Conservation (phyloP, 805 yeast genomes). For the Novakomyces olei region DNA sequence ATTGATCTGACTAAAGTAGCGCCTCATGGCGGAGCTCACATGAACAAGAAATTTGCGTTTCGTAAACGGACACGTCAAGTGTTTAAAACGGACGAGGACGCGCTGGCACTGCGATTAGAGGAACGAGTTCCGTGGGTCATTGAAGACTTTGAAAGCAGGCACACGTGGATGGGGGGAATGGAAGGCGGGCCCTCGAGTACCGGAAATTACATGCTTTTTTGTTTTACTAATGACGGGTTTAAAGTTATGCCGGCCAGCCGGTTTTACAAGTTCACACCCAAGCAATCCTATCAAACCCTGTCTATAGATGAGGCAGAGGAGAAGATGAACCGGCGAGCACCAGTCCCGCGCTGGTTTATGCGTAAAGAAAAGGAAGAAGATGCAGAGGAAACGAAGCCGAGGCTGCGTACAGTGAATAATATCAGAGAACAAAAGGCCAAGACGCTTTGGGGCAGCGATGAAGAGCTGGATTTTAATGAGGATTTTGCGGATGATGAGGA, state of each 20-base stretch:
- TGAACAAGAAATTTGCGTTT: conserved; percentile 30
- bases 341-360: conserved; percentile 83
- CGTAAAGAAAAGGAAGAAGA: conserved; percentile 41
- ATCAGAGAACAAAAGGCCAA: too few relatives aligned
- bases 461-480: conserved; percentile 84
- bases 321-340: conserved; percentile 54
- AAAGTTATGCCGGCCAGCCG: conserved; percentile 90
- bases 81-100: conserved; percentile 57
- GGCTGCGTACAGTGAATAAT: not conserved
- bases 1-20: conserved; percentile 38
- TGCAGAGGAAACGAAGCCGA: conserved; percentile 13
- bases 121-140: conserved; percentile 96
- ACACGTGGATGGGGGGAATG: conserved; percentile 87
- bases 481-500: conserved; percentile 98
- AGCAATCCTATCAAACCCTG: conserved; percentile 81
- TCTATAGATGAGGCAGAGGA: conserved; percentile 93
- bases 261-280: conserved; percentile 76
- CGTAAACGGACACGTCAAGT: conserved; percentile 73
- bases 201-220: not conserved
- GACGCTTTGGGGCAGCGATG: conserved; percentile 46
- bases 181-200: conserved; percentile 56
- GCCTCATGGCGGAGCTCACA: conserved; percentile 78
- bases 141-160: conserved; percentile 86
- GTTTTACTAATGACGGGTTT: conserved; percentile 37
- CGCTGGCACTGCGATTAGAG: conserved; percentile 70